Evolutionary conservation across 2,329 filamentous ascomycete species (phyloP), one percentile per base, ranked within the genome.

Genomic region (Aspergillus texensis): DNA sequence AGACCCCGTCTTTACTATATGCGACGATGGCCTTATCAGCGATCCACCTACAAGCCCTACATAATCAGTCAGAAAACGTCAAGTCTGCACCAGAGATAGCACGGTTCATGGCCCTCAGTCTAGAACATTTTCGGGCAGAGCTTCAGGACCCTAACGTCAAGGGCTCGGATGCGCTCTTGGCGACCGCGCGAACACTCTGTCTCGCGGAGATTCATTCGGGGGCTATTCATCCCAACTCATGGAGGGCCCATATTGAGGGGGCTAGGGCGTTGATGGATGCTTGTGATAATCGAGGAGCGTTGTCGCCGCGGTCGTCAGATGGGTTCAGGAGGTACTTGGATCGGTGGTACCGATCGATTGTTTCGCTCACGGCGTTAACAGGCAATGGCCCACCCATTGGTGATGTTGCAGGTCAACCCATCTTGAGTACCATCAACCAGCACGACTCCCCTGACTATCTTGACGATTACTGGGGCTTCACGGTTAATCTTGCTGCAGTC

Each of bases 391-490:
- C 75, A 14, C 73, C 77, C 1, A 77, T 77, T 50, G 75, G 75
- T 19, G 72, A 71, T 32, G 62, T 45, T 14, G 60, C 64, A 4
- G 67, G 70, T 26, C 68, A 69, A 24, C 63, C 59, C 10, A 63
- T 62, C 10, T 62, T 65, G n/a, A 62, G 65, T 45, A 55, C 64
- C 32, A 62, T 62, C 45, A 57, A 61, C 14, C 57, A 68, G 45
- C 48, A 62, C 4, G 61, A 64, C 16, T 54, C 68, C 3, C 71
- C 74, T 6, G 74, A 78, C 46, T 79, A 79, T 65, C 65, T 80
- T 19, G 79, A 81, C 67, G 77, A 79, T 57, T 81, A 81, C 63
- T 80, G 77, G 72, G 79, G 79, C 0, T 81, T 80, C 62, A 79
- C 78, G 4, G 73, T 79, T 1, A 72, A 77, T 50, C 65, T 81